Evolutionary conservation across 2,329 filamentous ascomycete genomes (phyloP), one percentile per base, ranked within the genome.

Genomic region (Aspergillus sp.): DNA sequence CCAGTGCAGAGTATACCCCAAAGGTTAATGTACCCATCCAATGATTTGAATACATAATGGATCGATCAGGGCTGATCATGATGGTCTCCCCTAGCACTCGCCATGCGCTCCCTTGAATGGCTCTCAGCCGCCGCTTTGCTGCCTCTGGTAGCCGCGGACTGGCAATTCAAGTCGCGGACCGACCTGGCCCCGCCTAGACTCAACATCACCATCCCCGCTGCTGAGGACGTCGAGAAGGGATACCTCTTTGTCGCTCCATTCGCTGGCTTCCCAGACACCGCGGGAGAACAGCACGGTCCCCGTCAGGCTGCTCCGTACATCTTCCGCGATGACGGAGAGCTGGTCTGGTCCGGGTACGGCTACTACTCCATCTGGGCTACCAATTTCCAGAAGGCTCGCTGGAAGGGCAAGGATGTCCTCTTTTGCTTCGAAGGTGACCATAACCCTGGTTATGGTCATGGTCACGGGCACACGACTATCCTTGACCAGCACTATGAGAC

Each of bases 291-390:
- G 38, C 69, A 71, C 31, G 67, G 69, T 0, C 83, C 84, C 2
- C 78, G 79, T 5, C 84, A 86, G 70, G 77, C 83, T 1, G 83
- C 76, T 0, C 81, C 84, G 0, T 87, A 87, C 68, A 87, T 87
- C 65, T 82, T 85, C 65, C 78, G 79, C 6, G 80, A 85, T 65
- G 73, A 83, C 34, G 84, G 84, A 1, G 83, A 86, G 54, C 75
- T 87, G 0, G 76, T 87, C 23, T 87, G 84, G 84, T 86, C 84
- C 0, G 83, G 85, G 2, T 84, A 84, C 57, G 80, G 78, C 4
- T 81, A 82, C 66, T 84, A 81, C 65, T 81, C 79, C 34, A 82
- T 82, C 68, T 85, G 83, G 81, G 71, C 80, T 0, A 80, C 80
- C 62, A 86, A 86, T 68, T 86, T 87, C 72, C 84, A 74, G 31